phyloP scores from a whole-genome alignment of 495 filamentous ascomycete genomes.

The Choiromyces venosus region DNA sequence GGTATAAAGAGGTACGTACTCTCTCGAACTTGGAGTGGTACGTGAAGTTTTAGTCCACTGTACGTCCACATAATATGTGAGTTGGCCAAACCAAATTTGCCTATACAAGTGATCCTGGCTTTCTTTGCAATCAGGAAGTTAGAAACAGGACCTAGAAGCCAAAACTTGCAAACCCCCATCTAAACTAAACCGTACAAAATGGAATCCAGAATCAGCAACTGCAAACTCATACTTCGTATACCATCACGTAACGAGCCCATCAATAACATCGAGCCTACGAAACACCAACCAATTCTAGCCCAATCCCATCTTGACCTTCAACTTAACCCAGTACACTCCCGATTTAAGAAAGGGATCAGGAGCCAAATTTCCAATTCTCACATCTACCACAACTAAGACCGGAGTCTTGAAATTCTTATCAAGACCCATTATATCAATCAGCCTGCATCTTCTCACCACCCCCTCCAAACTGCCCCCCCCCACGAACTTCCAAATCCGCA shows the following conservation, averaged over 20 bases:
- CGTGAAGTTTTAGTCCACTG: background rate
- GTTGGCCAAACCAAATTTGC: background rate
- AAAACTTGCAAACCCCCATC: background rate
- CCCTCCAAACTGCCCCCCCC: no score
- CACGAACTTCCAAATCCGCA: no score
- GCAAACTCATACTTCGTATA: background rate
- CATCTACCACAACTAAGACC: no score
- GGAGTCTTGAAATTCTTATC: no score
- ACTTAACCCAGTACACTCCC: no score
- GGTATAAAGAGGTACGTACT: background rate
- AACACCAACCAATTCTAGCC: no score
- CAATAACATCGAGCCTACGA: background rate
- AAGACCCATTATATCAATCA: no score
- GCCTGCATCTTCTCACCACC: no score
- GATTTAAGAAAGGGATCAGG: no score
- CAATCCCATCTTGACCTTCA: no score
- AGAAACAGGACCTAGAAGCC: background rate
- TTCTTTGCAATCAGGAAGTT: background rate
- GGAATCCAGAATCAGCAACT: background rate
- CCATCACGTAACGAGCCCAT: background rate
- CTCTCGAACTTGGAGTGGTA: background rate
- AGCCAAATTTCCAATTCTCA: no score
- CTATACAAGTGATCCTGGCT: background rate
- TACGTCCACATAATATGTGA: background rate
- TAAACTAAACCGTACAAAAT: background rate